These are phyloP conservation scores for Huiozyma sinensis DNA, from an alignment of 805 yeast species.

Conservation along the genomic window DNA sequence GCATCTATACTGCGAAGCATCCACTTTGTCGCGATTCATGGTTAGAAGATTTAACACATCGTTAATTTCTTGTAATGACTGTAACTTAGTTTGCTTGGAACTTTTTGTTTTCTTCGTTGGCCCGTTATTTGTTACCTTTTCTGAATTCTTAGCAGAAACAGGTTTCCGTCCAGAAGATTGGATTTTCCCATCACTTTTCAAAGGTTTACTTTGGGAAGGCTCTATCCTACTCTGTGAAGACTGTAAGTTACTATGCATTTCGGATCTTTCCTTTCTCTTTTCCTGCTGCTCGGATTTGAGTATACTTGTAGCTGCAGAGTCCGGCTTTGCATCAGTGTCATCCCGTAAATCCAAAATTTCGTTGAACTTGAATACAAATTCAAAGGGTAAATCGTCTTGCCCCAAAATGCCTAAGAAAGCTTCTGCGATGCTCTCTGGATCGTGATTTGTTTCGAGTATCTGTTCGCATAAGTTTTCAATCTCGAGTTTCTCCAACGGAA, in stretches of 20 bases:
- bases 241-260: neutral
- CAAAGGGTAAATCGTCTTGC: slow-evolving; percentile 23
- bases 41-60: slow-evolving; percentile 48
- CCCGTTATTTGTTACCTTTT: neutral
- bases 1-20: slow-evolving; percentile 35
- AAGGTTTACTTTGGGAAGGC: neutral
- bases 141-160: neutral
- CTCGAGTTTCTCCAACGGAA: slow-evolving; percentile 24
- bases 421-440: slow-evolving; percentile 21
- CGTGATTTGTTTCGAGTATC: slow-evolving; percentile 10
- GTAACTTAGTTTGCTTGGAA: slow-evolving; percentile 36
- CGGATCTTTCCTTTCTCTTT: neutral
- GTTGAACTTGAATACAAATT: slow-evolving; percentile 23
- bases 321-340: neutral
- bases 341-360: slow-evolving; percentile 8
- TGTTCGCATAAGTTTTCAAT: slow-evolving; percentile 21
- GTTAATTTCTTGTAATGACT: slow-evolving; percentile 54
- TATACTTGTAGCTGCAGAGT: neutral
- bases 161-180: neutral
- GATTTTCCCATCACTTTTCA: neutral
- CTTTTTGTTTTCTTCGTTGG: neutral
- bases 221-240: neutral
- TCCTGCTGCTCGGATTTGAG: neutral
- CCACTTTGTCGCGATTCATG: slow-evolving; percentile 17
- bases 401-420: slow-evolving; percentile 25